Conservation (phyloP, 345 rosid species). For the Diplotaxis tenuifolia region DNA sequence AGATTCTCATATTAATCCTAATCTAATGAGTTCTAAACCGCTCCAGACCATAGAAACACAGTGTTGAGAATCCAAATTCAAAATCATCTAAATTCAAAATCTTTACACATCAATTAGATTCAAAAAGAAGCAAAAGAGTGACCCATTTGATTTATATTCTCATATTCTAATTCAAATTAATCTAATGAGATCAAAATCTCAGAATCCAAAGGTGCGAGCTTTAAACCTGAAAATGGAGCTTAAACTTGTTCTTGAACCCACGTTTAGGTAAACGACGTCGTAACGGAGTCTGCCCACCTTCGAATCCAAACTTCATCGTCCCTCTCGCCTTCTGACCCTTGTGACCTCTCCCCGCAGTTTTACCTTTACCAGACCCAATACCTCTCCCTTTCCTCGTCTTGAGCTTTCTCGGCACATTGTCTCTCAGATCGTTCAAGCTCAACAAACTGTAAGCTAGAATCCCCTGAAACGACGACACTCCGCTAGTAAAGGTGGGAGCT, state of each 20-base stretch:
- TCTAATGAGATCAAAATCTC: neutral
- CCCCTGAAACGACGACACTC: slow-evolving; percentile 37
- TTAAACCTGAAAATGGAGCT: slow-evolving; percentile 84
- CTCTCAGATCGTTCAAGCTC: slow-evolving; percentile 86
- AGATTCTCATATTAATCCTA: too few relatives aligned
- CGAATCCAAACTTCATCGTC: slow-evolving; percentile 80
- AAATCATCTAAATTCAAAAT: too few relatives aligned
- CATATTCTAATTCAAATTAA: too few relatives aligned
- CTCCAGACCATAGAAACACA: too few relatives aligned
- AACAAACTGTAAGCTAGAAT: slow-evolving; percentile 63
- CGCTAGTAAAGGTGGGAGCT: slow-evolving; percentile 11
- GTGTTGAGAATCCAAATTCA: too few relatives aligned
- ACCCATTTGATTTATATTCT: too few relatives aligned
- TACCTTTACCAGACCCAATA: slow-evolving; percentile 94
- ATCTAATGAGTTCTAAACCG: neutral
- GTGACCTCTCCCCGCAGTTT: slow-evolving; percentile 97
- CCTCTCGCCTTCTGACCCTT: slow-evolving; percentile 96
- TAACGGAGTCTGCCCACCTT: slow-evolving; percentile 96
- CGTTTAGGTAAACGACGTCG: slow-evolving; percentile 90
- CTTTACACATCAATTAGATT: too few relatives aligned
- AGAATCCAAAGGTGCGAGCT: neutral
- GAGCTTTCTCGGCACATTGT: slow-evolving; percentile 82
- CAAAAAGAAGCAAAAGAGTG: too few relatives aligned
- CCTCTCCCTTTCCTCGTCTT: slow-evolving; percentile 97
- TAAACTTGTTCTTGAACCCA: slow-evolving; percentile 87